These are phyloP conservation scores for Fusarium sterilihyphosum DNA, from an alignment of 2,329 filamentous ascomycete genomes.

Conservation along the genomic window DNA sequence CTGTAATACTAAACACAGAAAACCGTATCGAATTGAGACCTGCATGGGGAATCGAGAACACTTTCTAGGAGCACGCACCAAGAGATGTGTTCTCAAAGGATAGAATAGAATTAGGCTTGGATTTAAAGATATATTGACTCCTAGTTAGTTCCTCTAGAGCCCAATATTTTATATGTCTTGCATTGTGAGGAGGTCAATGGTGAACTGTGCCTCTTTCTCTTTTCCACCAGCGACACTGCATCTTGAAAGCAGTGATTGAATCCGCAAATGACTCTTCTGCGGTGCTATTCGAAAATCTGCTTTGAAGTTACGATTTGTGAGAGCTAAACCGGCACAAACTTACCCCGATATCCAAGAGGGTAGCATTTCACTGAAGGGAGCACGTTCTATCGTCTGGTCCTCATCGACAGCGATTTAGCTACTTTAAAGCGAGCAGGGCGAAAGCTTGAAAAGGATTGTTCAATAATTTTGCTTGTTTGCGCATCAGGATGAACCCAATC, in stretches of 20 bases:
- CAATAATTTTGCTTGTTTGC: not conserved
- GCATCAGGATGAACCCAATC: not conserved
- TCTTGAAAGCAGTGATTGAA: not conserved
- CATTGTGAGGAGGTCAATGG: not conserved
- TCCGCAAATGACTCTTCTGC: not conserved
- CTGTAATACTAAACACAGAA: not conserved
- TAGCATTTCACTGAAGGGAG: not conserved
- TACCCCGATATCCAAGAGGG: not conserved
- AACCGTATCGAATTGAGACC: not conserved
- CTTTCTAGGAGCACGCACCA: not conserved
- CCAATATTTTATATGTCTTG: not conserved
- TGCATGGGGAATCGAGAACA: not conserved
- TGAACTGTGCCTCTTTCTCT: not conserved
- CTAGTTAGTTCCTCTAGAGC: not conserved
- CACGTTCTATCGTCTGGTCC: not conserved
- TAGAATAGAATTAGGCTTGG: not conserved
- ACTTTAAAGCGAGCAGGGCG: too few relatives aligned
- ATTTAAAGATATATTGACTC: not conserved
- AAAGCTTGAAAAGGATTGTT: not conserved
- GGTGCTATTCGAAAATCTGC: not conserved
- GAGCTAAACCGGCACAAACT: not conserved
- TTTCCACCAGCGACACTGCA: not conserved
- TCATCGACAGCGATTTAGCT: not conserved
- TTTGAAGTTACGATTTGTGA: not conserved
- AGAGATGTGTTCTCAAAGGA: not conserved